phyloP scores from a whole-genome alignment of 129 eudicot genomes.

The Rutidosis leptorrhynchoides region DNA sequence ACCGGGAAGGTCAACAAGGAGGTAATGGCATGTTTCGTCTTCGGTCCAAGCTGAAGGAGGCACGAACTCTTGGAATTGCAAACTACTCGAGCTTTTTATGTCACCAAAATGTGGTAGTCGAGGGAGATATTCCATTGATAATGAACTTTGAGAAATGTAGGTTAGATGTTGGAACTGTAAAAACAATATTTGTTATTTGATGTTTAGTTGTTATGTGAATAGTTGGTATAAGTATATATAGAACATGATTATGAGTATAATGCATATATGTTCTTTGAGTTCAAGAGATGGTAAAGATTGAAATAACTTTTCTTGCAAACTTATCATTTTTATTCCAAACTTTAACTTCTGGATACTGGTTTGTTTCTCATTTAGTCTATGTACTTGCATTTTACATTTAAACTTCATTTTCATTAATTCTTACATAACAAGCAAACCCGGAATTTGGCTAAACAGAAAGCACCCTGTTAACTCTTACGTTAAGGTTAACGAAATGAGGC shows the following conservation, averaged over 20 bases:
- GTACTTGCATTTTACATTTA: not conserved
- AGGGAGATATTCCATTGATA: slow-evolving; percentile 22
- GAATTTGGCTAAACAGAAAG: not conserved
- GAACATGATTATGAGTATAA: not conserved
- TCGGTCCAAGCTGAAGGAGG: slow-evolving; percentile 64
- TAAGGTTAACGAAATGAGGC: not conserved
- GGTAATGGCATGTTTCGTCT: slow-evolving; percentile 37
- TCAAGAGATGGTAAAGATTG: slow-evolving; percentile 27
- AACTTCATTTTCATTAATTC: not conserved
- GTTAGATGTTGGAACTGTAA: not conserved
- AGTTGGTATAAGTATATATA: slow-evolving; percentile 18
- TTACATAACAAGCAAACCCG: not conserved
- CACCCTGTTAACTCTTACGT: not conserved
- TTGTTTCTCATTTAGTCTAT: not conserved
- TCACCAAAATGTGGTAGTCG: slow-evolving; percentile 24
- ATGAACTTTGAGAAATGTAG: slow-evolving; percentile 7
- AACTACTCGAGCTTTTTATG: slow-evolving; percentile 22
- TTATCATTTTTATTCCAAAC: slow-evolving; percentile 40
- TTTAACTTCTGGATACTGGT: slow-evolving; percentile 27
- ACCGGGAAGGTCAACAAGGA: slow-evolving; percentile 65
- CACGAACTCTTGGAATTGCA: slow-evolving; percentile 38
- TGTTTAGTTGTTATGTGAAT: slow-evolving; percentile 21
- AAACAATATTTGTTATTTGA: not conserved
- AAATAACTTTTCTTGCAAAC: slow-evolving; percentile 47
- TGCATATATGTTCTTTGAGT: slow-evolving; percentile 27